Conservation (phyloP, 106 monocot genomes). For the Cymbidium sinense region DNA sequence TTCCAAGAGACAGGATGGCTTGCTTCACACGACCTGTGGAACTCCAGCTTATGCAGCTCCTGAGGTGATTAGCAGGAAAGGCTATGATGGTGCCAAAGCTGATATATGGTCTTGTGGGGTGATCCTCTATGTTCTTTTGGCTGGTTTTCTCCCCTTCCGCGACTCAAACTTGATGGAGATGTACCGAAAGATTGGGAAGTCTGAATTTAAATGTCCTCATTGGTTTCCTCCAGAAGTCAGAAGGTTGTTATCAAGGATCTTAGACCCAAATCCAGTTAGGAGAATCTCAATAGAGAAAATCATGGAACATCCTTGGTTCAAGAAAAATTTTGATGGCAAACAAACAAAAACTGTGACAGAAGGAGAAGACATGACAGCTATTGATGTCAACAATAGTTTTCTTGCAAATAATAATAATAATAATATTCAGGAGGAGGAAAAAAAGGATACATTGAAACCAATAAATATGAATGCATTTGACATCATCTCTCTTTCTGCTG, state of each 20-base stretch:
- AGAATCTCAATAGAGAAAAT: conserved; percentile 42
- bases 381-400: conserved; percentile 17
- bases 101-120: conserved; percentile 69
- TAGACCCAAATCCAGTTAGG: conserved; percentile 44
- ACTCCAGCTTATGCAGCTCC: conserved; percentile 69
- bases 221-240: conserved; percentile 37
- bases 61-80: conserved; percentile 40
- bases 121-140: conserved; percentile 44
- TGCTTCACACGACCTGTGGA: conserved; percentile 63
- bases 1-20: conserved; percentile 49
- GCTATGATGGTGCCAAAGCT: conserved; percentile 36
- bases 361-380: conserved; percentile 19
- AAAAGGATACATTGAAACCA: conserved; percentile 19
- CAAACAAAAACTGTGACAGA: conserved; percentile 6
- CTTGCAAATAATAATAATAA: conserved; percentile 11
- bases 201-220: conserved; percentile 34
- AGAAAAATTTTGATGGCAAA: conserved; percentile 20
- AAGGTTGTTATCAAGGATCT: conserved; percentile 21
- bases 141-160: conserved; percentile 61
- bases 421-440: conserved; percentile 9
- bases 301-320: conserved; percentile 35
- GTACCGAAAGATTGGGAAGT: conserved; percentile 37
- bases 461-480: conserved; percentile 64
- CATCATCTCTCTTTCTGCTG: conserved; percentile 58
- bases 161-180: conserved; percentile 47